Conservation (phyloP, 805 yeast species). For the Saccharomycopsis fermentans region DNA sequence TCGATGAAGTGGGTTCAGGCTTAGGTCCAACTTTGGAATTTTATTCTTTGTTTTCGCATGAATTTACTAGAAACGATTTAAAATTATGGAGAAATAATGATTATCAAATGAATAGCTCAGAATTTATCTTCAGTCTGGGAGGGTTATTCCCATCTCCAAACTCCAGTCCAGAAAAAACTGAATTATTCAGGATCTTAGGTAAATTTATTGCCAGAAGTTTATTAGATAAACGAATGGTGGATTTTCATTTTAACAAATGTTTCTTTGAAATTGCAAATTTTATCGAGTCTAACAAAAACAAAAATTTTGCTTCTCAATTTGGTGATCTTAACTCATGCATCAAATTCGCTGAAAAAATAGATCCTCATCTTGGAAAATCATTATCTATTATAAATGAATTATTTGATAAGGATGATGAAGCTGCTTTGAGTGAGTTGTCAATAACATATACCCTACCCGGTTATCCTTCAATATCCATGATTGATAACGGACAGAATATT, state of each 20-base stretch:
- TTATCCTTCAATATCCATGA: constrained; percentile 45
- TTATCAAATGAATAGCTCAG: constrained; percentile 23
- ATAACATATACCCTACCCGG: constrained; percentile 75
- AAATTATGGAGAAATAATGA: constrained; percentile 57
- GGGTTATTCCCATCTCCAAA: constrained; percentile 74
- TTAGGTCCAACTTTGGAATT: constrained; percentile 94
- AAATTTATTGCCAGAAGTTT: constrained; percentile 78
- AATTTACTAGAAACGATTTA: constrained; percentile 48
- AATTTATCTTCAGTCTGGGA: constrained; percentile 31
- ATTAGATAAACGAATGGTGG: constrained; percentile 80
- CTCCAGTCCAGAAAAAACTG: constrained; percentile 29
- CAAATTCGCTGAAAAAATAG: not conserved
- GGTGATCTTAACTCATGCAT: constrained; percentile 34
- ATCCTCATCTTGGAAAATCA: constrained; percentile 39
- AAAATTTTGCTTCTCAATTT: constrained; percentile 30
- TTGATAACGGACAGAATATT: constrained; percentile 43
- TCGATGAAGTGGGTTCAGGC: constrained; percentile 92
- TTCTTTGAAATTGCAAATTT: constrained; percentile 53
- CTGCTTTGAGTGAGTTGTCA: constrained; percentile 38
- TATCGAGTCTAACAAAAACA: constrained; percentile 20
- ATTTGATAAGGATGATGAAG: constrained; percentile 24
- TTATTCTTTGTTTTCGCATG: constrained; percentile 70
- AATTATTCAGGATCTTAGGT: constrained; percentile 61
- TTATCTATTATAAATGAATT: constrained; percentile 32
- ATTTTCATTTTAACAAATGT: constrained; percentile 61